These are phyloP conservation scores for Thelephora aurantiotincta DNA, from an alignment of 768 basidiomycete species.

Conservation along the genomic window DNA sequence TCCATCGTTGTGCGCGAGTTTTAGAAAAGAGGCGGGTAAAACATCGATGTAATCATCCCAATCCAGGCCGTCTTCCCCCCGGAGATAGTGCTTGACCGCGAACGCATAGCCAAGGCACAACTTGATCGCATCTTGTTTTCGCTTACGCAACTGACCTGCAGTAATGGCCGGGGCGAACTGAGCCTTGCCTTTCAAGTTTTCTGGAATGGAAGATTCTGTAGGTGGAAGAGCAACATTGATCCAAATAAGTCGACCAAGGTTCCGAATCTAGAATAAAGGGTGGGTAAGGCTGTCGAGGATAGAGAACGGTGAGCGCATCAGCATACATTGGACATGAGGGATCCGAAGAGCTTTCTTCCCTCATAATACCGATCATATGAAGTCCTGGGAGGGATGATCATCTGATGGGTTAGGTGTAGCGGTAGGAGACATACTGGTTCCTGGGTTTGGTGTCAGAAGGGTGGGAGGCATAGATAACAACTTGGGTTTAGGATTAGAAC, in stretches of 20 bases:
- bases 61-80: slow-evolving; percentile 66
- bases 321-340: slow-evolving; percentile 48
- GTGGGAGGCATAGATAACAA: not conserved
- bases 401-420: too few species aligned
- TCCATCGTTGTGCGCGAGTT: not conserved
- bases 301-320: not conserved
- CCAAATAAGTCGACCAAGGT: slow-evolving; percentile 70
- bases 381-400: slow-evolving; percentile 32
- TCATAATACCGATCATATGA: slow-evolving; percentile 85
- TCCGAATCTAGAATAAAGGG: slow-evolving; percentile 34
- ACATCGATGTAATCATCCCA: slow-evolving; percentile 55
- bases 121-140: slow-evolving; percentile 59
- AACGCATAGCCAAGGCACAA: slow-evolving; percentile 59
- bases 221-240: slow-evolving; percentile 59
- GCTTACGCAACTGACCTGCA: slow-evolving; percentile 36
- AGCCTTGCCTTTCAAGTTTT: slow-evolving; percentile 38
- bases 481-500: slow-evolving; percentile 10
- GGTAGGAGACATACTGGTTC: slow-evolving; percentile 37
- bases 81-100: slow-evolving; percentile 69
- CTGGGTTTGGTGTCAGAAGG: slow-evolving; percentile 19
- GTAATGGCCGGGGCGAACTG: slow-evolving; percentile 28
- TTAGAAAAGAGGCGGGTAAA: slow-evolving; percentile 41
- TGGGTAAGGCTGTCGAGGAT: not conserved
- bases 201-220: slow-evolving; percentile 17
- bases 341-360: slow-evolving; percentile 73